Base-by-base conservation (phyloP, 1,284 basidiomycete genomes). In the Inonotus obliquus region DNA sequence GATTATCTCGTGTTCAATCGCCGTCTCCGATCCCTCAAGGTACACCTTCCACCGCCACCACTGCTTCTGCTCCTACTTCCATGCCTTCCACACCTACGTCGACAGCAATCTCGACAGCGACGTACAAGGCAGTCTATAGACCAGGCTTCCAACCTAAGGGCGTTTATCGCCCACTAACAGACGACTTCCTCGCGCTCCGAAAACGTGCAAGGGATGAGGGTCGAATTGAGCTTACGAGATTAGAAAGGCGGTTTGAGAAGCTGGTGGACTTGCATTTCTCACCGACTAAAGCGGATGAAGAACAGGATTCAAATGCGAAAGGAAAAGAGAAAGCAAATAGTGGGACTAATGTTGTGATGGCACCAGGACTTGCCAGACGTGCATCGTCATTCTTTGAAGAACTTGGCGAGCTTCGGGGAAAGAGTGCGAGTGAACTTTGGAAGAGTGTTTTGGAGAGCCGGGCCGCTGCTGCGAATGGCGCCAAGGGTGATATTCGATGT, bases 81-180 rank as follows among this genome's bases (percentile, higher is more conserved):
- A 2, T 44, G 7, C 41, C 41, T n/a, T 44, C n/a, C 17, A 44
- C 41, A 17, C 41, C 41, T 44, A 44, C 41, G 41, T 44, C 41
- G 17, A 44, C 41, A 13, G 70, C 73, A 0, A 44, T 17, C 6
- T 44, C 41, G 17, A 44, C 41, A 9, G 70, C 73, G 0, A 67
- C 72, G 2, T 68, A 72, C 14, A 62, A 73, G 5, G 81, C 85
- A 2, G 88, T 86, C 1, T 93, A 93, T 70, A 84, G 87, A 53
- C 84, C 89, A 7, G 91, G 91, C 0, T 93, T 93, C 71, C 91
- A 94, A 70, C 91, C 91, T 1, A 86, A 83, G 65, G 91, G 91
- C 9, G 83, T 91, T 7, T 83, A 80, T 66, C 71, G 85, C 23
- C 85, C 81, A 7, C 82, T 87, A 25, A 94, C 92, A 1, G 91